These are phyloP conservation scores for Taphrina confusa DNA, from an alignment of 1,139 yeast species.

Conservation along the genomic window DNA sequence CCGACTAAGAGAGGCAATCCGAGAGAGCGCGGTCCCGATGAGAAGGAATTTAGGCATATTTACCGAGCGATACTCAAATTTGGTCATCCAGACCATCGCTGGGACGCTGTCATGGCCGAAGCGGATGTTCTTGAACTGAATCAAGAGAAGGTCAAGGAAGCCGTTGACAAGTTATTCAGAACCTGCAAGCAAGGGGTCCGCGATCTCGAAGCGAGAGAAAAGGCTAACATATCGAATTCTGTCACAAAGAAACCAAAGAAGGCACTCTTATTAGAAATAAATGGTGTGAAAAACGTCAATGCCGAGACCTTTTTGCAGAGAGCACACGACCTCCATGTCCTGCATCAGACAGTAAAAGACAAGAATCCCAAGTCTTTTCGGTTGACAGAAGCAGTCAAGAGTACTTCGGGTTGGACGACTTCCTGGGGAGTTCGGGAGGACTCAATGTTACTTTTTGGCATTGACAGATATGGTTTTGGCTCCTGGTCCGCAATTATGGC, in stretches of 20 bases:
- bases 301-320: conserved; percentile 84
- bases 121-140: conserved; percentile 85
- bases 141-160: conserved; percentile 75
- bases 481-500: conserved; percentile 93
- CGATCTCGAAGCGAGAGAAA: conserved; percentile 67
- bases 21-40: conserved; percentile 57
- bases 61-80: conserved; percentile 78
- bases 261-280: conserved; percentile 86
- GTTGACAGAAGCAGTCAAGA: conserved; percentile 66
- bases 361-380: conserved; percentile 61
- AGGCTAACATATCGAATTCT: conserved; percentile 53
- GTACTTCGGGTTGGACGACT: conserved; percentile 88
- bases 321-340: conserved; percentile 73
- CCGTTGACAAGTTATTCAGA: conserved; percentile 68
- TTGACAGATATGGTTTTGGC: conserved; percentile 91
- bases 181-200: conserved; percentile 64
- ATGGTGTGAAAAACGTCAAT: conserved; percentile 83
- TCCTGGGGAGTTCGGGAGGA: conserved; percentile 84
- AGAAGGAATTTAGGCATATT: conserved; percentile 81
- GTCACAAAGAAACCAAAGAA: conserved; percentile 71
- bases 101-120: conserved; percentile 87
- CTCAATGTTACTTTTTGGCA: conserved; percentile 81
- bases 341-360: conserved; percentile 59
- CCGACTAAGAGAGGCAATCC: conserved; percentile 44
- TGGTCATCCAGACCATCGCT: conserved; percentile 78